Evolutionary conservation across 1,139 yeast species (phyloP), one percentile per base, ranked within the genome.

Genomic region (Ashbya aceris): DNA sequence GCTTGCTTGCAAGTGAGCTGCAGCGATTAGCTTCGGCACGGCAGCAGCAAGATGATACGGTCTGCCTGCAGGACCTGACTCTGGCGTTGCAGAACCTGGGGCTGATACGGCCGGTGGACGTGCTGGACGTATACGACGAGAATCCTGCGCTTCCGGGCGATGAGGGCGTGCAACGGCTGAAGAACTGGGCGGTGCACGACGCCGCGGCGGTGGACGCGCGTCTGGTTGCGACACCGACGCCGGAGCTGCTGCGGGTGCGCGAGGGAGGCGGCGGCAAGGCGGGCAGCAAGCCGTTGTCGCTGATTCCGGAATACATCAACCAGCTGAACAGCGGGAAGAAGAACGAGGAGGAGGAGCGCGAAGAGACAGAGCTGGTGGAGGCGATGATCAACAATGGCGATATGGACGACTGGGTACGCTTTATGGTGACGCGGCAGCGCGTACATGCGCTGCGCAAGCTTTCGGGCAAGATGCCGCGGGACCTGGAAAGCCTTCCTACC

Each of bases 41-140:
- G n/a, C 46, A 60, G 12, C 64, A 69, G 34, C 68, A 69, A 8
- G 61, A 72, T 27, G 62, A 58, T 8, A 65, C 63, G 10, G 67
- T 76, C 7, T 69, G 66, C 7, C 53, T 79, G 8, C 76, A 73
- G 40, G 93, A 83, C 56, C 65, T 80, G 8, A 65, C 82, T 33
- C 74, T 75, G 53, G 82, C 83, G 0, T 65, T 83, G 66, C 69
- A 73, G 27, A 70, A 72, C 46, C 55, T 72, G 11, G 82, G 80
- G 2, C 61, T 76, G 39, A 56, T 80, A 8, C 70, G 70, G 43
- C 82, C 83, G 1, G 46, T 60, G n/a, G 65, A 67, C 38, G 17
- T 61, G 3, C 46, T 67, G 27, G 74, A 70, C 47, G 64, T 67
- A 1, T 65, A 60, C 45, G 74, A 69, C 41, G 68, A 63, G 40